Base-by-base conservation (phyloP, 306 rosid genomes). In the Glycine tomentella region DNA sequence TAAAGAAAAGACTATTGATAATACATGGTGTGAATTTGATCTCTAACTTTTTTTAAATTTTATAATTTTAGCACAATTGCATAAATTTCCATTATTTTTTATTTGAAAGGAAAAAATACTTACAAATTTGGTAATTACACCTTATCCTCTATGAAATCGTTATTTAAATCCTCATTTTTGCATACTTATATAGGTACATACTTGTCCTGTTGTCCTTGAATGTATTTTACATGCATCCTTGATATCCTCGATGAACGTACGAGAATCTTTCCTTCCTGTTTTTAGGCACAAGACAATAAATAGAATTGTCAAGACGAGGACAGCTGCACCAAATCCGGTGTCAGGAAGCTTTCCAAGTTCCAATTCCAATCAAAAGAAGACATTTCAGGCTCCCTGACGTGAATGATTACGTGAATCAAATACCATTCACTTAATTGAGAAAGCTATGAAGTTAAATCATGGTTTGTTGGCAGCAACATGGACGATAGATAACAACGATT, bases 231-330 rank as follows among this genome's bases (percentile, higher is more conserved):
- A 62, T 31, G 45, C 45, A 62, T 31, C 5, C 12, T 42, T 40
- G 72, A 66, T 25, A 25, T 25, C 31, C 31, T 25, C 31, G 31
- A 25, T 9, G 55, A 16, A 9, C 52, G 55, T 16, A 44, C 9
- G 13, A 44, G 73, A 44, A 68, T 68, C 51, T 68, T 44, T 33
- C 4, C 7, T 33, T 31, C 9, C 33, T 36, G 46, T 36, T 33
- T 64, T 65, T 14, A n/a, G 52, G 53, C 8, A 42, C n/a, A 15
- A 46, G 10, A 69, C 74, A 45, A 45, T 9, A 69, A 20, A 13
- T 52, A 52, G 49, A 33, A 52, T 52, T 34, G 49, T n/a, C 34
- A 4, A 70, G 58, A 31, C 15, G 67, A 61, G 25, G 75, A 70
- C 59, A 33, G 3, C n/a, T 72, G 31, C 31, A 33, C 76, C 48